A percentile compares a stretch with the other conserved stretches of the same genome.
Evolutionary conservation across 345 rosid species (phyloP).

Genomic region (Dimocarpus longan): DNA sequence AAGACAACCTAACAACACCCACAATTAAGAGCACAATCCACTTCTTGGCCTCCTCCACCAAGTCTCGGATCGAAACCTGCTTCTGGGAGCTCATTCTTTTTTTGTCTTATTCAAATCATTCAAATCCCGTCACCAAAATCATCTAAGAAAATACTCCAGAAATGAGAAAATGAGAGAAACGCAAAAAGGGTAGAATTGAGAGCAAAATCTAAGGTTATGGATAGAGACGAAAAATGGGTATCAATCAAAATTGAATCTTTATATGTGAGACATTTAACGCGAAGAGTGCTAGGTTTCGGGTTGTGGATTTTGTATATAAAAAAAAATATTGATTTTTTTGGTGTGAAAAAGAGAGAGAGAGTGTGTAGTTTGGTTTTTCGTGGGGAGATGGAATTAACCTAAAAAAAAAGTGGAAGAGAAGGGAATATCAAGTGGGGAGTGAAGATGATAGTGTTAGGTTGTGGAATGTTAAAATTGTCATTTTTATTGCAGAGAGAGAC

Average conservation of each 20-base stretch:
- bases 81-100: conserved; percentile 54
- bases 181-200: conserved; percentile 3
- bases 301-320: background rate
- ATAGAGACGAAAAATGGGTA: conserved; percentile 13
- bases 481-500: background rate
- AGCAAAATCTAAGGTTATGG: background rate
- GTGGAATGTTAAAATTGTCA: background rate
- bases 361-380: background rate
- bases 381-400: background rate
- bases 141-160: background rate
- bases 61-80: conserved; percentile 66
- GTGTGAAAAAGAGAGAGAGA: background rate
- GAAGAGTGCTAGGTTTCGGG: conserved; percentile 43
- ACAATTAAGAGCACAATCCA: conserved; percentile 78
- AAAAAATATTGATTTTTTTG: background rate
- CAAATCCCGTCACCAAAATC: conserved; percentile 4
- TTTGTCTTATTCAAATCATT: conserved; percentile 13
- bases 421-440: background rate
- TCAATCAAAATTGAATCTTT: background rate
- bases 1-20: conserved; percentile 90
- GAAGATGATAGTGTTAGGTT: background rate
- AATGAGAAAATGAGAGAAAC: conserved; percentile 14
- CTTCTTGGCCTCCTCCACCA: conserved; percentile 97
- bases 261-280: conserved; percentile 28
- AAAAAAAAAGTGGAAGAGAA: background rate